Evolutionary conservation across 805 yeast species (phyloP).

Genomic region (Kockiozyma suomiensis): DNA sequence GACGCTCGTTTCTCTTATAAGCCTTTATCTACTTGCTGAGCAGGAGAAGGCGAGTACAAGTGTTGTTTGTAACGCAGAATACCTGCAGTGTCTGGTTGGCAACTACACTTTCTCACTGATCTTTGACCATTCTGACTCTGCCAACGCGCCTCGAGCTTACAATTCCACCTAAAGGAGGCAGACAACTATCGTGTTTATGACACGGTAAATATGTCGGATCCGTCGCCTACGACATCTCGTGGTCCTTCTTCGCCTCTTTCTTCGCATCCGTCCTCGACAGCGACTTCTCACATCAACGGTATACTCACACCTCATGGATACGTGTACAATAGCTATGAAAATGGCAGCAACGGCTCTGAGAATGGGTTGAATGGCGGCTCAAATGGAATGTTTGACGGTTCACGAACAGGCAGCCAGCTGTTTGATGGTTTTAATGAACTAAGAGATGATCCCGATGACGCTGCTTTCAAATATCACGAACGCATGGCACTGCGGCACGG

Average conservation of each 20-base stretch:
- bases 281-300: slow-evolving; percentile 25
- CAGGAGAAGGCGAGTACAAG: not conserved
- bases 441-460: slow-evolving; percentile 32
- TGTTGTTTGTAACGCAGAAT: not conserved
- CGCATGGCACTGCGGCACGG: slow-evolving; percentile 52
- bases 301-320: slow-evolving; percentile 30
- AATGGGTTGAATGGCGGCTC: not conserved
- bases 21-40: not conserved
- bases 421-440: slow-evolving; percentile 21
- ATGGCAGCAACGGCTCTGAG: not conserved
- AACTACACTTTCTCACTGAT: not conserved
- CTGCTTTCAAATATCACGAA: slow-evolving; percentile 34
- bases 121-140: not conserved
- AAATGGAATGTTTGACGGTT: slow-evolving; percentile 3
- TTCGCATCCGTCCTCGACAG: not conserved
- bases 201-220: slow-evolving; percentile 2
- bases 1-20: not conserved
- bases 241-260: slow-evolving; percentile 5
- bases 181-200: not conserved
- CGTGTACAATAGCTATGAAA: slow-evolving; percentile 17
- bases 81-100: not conserved
- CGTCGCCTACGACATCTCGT: slow-evolving; percentile 6
- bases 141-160: not conserved
- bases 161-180: not conserved
- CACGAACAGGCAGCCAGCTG: not conserved